Evolutionary conservation across 2,329 filamentous ascomycete species (phyloP).

Genomic region (Fusarium robinianum): DNA sequence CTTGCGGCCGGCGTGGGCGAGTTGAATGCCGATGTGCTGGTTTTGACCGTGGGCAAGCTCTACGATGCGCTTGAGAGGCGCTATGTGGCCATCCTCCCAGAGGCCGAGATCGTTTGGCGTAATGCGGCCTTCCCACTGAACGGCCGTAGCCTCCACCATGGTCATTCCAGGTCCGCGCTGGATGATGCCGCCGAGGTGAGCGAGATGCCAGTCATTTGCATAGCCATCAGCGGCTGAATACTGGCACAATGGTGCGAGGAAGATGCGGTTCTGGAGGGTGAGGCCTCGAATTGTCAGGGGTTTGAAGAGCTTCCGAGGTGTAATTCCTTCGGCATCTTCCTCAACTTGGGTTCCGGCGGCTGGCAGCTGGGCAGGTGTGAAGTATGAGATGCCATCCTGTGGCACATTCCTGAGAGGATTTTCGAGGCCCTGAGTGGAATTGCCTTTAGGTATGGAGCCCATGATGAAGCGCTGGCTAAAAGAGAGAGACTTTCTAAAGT

Average conservation of each 20-base stretch:
- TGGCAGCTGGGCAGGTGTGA: slow-evolving; percentile 51
- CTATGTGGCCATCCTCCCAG: slow-evolving; percentile 73
- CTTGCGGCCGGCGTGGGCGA: slow-evolving; percentile 75
- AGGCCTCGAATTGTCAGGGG: slow-evolving; percentile 52
- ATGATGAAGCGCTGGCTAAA: slow-evolving; percentile 1
- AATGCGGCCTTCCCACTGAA: slow-evolving; percentile 70
- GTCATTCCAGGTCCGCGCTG: slow-evolving; percentile 67
- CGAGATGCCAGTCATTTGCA: slow-evolving; percentile 77
- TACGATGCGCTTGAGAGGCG: slow-evolving; percentile 58
- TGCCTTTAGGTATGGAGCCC: slow-evolving; percentile 4
- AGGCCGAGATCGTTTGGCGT: slow-evolving; percentile 70
- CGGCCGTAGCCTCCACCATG: slow-evolving; percentile 70
- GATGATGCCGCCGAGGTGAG: slow-evolving; percentile 74
- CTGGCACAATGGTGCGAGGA: slow-evolving; percentile 52
- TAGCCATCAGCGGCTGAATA: slow-evolving; percentile 61
- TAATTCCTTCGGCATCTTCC: slow-evolving; percentile 38
- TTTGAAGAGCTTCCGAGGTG: slow-evolving; percentile 49
- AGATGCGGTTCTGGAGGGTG: slow-evolving; percentile 51
- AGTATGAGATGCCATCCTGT: slow-evolving; percentile 47
- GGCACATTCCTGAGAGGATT: slow-evolving; percentile 32
- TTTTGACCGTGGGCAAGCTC: slow-evolving; percentile 63
- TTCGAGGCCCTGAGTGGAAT: slow-evolving; percentile 8
- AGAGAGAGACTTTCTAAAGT: no score
- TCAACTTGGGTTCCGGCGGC: slow-evolving; percentile 49
- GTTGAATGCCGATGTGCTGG: slow-evolving; percentile 72